Base-by-base conservation (phyloP, 768 basidiomycete genomes). In the Podaxis sp. region DNA sequence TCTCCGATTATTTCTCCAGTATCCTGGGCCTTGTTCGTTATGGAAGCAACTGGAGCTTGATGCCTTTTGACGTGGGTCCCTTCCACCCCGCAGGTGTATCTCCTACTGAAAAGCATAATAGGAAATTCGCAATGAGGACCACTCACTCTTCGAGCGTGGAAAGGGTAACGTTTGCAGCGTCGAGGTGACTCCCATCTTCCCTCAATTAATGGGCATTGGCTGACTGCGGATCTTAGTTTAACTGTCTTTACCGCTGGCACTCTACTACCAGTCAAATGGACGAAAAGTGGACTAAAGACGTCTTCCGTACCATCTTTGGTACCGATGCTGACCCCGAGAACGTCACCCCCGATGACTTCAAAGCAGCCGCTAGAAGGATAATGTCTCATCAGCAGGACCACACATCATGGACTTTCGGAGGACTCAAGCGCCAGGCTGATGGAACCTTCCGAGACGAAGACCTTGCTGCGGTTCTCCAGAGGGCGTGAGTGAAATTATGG, bases 171-270 rank as follows among this genome's bases (percentile, higher is more conserved):
- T 85, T 13, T 89, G 87, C 73, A 92, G 90, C 73, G 89, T 92
- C 33, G 92, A 94, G 80, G 90, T 89, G 64, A 40, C 75, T 69
- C 8, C 9, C 9, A 41, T 9, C 17, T 50, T n/a, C 12, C 3
- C 40, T 4, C 19, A 19, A 29, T 22, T 12, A 19, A 17, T 41
- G 46, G 17, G 59, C 22, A 49, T 41, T 37, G 66, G 56, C 15
- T 55, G 50, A 27, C 4, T n/a, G 40, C 61, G 27, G 17, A 6
- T 29, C 52, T 9, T 41, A 91, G 88, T 94, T 94, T 78, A 94
- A 94, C 67, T 89, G 89, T 67, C 75, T 94, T 59, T 94, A 94
- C 73, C 84, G 90, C 19, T 80, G 93, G 93, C 93, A 94, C 51
- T 88, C 93, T 1, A 93, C 92, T 0, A 91, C 89, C 0, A 91